A percentile compares a stretch with the other conserved stretches of the same genome.
These are phyloP conservation scores for Phycomyces nitens DNA, from an alignment of 192 early-diverging fungal species.

Conservation along the genomic window DNA sequence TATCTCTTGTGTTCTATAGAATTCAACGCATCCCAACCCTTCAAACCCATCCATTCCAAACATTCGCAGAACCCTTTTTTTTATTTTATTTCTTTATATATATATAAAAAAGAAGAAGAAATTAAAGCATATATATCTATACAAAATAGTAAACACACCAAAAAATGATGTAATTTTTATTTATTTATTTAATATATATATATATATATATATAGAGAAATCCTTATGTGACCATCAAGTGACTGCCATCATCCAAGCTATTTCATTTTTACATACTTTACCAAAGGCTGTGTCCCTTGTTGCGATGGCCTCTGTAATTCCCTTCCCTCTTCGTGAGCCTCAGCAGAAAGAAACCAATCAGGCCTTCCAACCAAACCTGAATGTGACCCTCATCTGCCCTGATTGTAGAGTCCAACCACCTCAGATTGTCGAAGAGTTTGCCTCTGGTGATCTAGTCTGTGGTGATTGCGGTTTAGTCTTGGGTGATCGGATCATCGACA, in stretches of 20 bases:
- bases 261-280: not conserved
- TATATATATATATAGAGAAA: not conserved
- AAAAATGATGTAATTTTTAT: too few relatives aligned
- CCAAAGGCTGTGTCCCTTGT: not conserved
- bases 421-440: constrained; percentile 90
- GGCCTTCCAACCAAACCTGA: constrained; percentile 45
- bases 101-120: too few relatives aligned
- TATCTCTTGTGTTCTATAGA: too few relatives aligned
- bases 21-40: too few relatives aligned
- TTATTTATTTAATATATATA: too few relatives aligned
- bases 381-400: constrained; percentile 60
- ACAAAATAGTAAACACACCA: too few relatives aligned
- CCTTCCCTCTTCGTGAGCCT: constrained; percentile 16
- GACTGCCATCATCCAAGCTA: not conserved
- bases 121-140: too few relatives aligned
- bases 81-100: too few relatives aligned
- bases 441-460: constrained; percentile 86
- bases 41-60: too few relatives aligned
- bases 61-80: too few relatives aligned
- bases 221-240: not conserved
- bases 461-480: constrained; percentile 89
- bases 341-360: constrained; percentile 15
- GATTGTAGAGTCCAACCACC: constrained; percentile 77
- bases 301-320: constrained; percentile 10
- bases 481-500: constrained; percentile 87